A percentile compares a stretch with the other conserved stretches of the same genome.
Evolutionary conservation across 495 filamentous ascomycete species (phyloP).

Genomic region (Aspergillus haitiensis): DNA sequence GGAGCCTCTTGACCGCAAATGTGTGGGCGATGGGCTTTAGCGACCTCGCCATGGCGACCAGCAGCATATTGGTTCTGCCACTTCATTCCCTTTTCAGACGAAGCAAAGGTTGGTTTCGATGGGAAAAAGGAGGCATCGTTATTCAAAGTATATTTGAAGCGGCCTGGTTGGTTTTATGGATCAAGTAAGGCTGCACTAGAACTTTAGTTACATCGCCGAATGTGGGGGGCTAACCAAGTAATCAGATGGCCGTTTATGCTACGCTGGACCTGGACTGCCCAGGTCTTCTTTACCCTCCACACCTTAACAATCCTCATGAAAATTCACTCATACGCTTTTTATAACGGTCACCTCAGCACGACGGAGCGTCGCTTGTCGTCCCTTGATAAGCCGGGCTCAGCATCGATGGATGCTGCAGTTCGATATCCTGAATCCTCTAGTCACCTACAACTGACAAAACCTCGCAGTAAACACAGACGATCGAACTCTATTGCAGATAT

Average conservation of each 20-base stretch:
- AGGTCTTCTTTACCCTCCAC: conserved; percentile 93
- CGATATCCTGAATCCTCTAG: conserved; percentile 68
- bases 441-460: conserved; percentile 36
- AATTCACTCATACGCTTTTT: conserved; percentile 97
- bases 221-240: conserved; percentile 24
- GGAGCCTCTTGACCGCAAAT: conserved; percentile 81
- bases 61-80: conserved; percentile 68
- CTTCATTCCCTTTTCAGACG: conserved; percentile 67
- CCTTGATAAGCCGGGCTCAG: conserved; percentile 74
- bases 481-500: conserved; percentile 60
- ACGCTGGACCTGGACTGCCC: conserved; percentile 92
- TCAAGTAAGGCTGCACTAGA: conserved; percentile 53
- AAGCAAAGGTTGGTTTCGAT: conserved; percentile 59
- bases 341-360: conserved; percentile 91
- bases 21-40: conserved; percentile 82
- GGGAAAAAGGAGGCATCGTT: conserved; percentile 72
- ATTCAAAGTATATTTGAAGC: conserved; percentile 81
- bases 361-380: conserved; percentile 74
- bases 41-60: conserved; percentile 80
- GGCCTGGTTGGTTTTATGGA: conserved; percentile 79
- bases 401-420: conserved; percentile 66
- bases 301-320: conserved; percentile 94
- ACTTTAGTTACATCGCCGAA: background rate
- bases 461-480: conserved; percentile 32
- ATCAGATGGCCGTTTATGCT: conserved; percentile 76